Evolutionary conservation across 768 basidiomycete species (phyloP), one percentile per base, ranked within the genome.

Genomic region (Rhizopogon vinicolor): DNA sequence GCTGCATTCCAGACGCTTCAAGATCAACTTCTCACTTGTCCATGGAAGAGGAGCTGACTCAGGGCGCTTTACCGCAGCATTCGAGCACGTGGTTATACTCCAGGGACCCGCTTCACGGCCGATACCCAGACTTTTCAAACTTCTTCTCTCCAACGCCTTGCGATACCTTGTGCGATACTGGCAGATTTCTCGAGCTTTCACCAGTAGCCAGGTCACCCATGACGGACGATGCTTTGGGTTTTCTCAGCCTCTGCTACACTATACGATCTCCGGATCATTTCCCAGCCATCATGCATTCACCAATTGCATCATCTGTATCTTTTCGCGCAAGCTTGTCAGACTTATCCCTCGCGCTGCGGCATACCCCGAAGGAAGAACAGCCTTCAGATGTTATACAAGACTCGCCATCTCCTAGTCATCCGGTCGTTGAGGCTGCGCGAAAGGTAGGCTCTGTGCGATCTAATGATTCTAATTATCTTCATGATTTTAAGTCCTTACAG

Each of bases 41-140:
- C 14, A 22, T 9, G 19, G 48, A 7, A 16, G 22, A 35, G 14
- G 35, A 49, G 13, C 31, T 33, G 31, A 33, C 31, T 9, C 35
- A 37, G 22, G 10, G 9, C 14, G 9, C 14, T 12, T 37, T 22
- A 13, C 48, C 5, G 19, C 19, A 37, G 14, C 35, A 49, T 25
- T 37, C 48, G 22, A 37, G 35, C 35, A 16, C 13, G 14, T 35
- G 46, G 46, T 18, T 14, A 49, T 69, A 69, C 59, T 66, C 70
- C 25, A 69, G 70, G 52, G 64, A 69, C 55, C 66, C 68, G 5
- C 66, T 69, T 10, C 61, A 39, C 54, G 60, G 68, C 44, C 64
- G 68, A 41, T 71, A 69, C 52, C 69, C 68, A 29, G 68, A 69
- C 55, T 69, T 69, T 41, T 70, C 68, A 45, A 64, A 64, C 18